phyloP scores from a whole-genome alignment of 495 filamentous ascomycete genomes.

The Letharia lupina region DNA sequence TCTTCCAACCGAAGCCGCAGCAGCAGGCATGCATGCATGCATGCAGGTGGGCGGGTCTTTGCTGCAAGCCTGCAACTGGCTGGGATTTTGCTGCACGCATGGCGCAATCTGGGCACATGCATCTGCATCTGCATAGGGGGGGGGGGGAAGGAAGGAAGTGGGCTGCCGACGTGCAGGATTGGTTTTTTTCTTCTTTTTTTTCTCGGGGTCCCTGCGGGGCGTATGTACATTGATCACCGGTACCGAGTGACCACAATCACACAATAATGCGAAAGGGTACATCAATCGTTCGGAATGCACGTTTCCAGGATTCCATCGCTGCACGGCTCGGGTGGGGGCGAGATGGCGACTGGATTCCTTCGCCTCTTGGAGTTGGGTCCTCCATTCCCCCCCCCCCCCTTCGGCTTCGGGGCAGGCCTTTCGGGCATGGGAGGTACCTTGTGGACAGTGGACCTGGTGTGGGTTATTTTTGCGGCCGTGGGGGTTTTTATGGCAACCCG shows the following conservation, averaged over 20 bases:
- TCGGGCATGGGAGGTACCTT: background rate
- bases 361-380: background rate
- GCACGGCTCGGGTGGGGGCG: background rate
- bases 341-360: background rate
- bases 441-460: background rate
- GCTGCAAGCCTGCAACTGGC: background rate
- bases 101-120: constrained; percentile 7
- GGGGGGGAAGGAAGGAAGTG: no score
- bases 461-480: background rate
- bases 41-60: background rate
- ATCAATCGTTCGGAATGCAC: no score
- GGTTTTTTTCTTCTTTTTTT: no score
- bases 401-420: constrained; percentile 3
- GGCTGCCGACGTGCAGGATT: no score
- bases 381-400: background rate
- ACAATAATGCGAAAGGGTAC: no score
- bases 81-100: background rate
- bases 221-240: background rate
- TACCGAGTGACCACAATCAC: background rate
- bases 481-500: background rate
- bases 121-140: background rate
- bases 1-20: no score
- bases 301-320: background rate
- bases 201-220: no score
- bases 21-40: background rate